Conservation (phyloP, 768 basidiomycete genomes). For the Leccinum uliginosum region DNA sequence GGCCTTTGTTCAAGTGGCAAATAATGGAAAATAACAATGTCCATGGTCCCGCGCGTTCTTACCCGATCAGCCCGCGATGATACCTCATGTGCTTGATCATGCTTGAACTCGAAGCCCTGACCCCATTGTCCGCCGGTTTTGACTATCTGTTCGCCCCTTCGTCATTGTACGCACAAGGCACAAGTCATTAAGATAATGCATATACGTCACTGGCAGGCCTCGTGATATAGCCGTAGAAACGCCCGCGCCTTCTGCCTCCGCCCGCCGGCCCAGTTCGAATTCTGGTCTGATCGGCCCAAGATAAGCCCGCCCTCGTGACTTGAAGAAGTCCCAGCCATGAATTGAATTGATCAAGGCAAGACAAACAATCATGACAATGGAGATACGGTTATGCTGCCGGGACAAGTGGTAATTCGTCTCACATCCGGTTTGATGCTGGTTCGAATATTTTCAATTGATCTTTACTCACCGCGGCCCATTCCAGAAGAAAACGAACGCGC, state of each 20-base stretch:
- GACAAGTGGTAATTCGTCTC: not conserved
- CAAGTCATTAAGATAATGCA: not conserved
- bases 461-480: not conserved
- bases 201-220: not conserved
- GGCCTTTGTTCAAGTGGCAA: not conserved
- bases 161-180: not conserved
- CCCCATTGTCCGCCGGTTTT: slow-evolving; percentile 21
- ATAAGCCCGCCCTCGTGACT: not conserved
- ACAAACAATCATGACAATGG: not conserved
- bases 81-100: slow-evolving; percentile 11
- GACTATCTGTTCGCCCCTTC: slow-evolving; percentile 3
- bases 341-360: not conserved
- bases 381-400: not conserved
- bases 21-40: not conserved
- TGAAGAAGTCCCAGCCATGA: not conserved
- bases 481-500: not conserved
- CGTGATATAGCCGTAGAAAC: not conserved
- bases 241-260: not conserved
- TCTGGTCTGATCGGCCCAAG: not conserved
- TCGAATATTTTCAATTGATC: not conserved
- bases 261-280: slow-evolving; percentile 1
- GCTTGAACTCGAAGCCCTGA: not conserved
- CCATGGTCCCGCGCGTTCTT: not conserved
- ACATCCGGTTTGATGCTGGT: not conserved
- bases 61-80: slow-evolving; percentile 3